phyloP scores from a whole-genome alignment of 106 monocot genomes.

The Dendrobium nobile region DNA sequence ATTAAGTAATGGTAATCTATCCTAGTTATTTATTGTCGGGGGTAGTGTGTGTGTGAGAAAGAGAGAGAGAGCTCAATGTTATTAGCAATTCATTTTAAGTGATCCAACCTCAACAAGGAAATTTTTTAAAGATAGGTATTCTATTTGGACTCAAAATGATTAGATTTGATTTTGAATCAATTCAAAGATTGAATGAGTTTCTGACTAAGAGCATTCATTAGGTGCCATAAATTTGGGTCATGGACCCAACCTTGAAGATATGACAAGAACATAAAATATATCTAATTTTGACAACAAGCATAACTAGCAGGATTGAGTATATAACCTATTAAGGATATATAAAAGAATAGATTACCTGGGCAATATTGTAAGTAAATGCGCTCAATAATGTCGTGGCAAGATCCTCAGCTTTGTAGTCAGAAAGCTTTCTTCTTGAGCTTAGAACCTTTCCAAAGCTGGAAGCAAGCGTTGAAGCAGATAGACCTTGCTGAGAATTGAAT shows the following conservation, averaged over 20 bases:
- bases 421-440: constrained; percentile 41
- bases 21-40: not conserved
- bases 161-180: not conserved
- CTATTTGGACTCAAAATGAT: not conserved
- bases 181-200: not conserved
- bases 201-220: not conserved
- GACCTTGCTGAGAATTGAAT: constrained; percentile 45
- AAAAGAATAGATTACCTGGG: constrained; percentile 35
- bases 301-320: not conserved
- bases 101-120: not conserved
- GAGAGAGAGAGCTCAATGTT: not conserved
- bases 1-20: too few species aligned
- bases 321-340: constrained; percentile 6
- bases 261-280: not conserved
- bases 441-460: constrained; percentile 78
- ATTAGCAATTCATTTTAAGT: not conserved
- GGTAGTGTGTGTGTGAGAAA: not conserved
- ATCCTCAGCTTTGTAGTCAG: constrained; percentile 69
- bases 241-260: not conserved
- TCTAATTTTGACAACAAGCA: not conserved
- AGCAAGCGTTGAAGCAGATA: constrained; percentile 75
- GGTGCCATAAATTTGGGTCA: not conserved
- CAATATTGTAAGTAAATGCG: constrained; percentile 78
- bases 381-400: constrained; percentile 63
- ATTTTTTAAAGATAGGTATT: not conserved